Evolutionary conservation across 306 rosid species (phyloP).

Genomic region (Cyamopsis tetragonoloba): DNA sequence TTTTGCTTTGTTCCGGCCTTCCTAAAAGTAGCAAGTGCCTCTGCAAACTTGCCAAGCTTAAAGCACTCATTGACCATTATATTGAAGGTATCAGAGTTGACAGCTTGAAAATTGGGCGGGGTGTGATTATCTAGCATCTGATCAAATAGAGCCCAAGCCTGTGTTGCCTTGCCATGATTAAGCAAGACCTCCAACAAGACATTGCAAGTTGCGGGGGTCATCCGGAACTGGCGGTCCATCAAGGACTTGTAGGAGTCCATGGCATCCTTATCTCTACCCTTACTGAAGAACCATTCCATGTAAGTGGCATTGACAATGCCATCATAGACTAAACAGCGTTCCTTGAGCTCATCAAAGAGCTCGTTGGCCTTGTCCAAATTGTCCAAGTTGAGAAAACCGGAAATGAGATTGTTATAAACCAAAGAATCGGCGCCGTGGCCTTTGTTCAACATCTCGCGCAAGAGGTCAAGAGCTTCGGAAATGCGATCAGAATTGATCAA

Average conservation of each 20-base stretch:
- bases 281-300: conserved; percentile 77
- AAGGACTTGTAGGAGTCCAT: conserved; percentile 82
- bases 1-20: conserved; percentile 72
- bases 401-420: conserved; percentile 72
- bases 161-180: conserved; percentile 47
- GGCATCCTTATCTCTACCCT: conserved; percentile 71
- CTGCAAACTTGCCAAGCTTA: conserved; percentile 49
- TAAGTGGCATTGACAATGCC: conserved; percentile 88
- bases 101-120: conserved; percentile 84
- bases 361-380: conserved; percentile 81
- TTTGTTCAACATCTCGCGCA: conserved; percentile 86
- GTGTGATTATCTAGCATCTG: conserved; percentile 87
- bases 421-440: conserved; percentile 90
- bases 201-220: conserved; percentile 86
- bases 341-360: conserved; percentile 87
- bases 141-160: conserved; percentile 68
- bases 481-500: conserved; percentile 57
- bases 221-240: conserved; percentile 64
- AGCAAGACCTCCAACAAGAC: conserved; percentile 78
- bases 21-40: conserved; percentile 66
- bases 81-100: conserved; percentile 82
- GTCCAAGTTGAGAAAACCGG: conserved; percentile 61
- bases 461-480: conserved; percentile 70
- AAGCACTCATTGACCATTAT: conserved; percentile 86
- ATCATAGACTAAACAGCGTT: conserved; percentile 80